A percentile compares a stretch with the other conserved stretches of the same genome.
Evolutionary conservation across 2,329 filamentous ascomycete genomes (phyloP).

Genomic region (Chaetothyriales sp.): DNA sequence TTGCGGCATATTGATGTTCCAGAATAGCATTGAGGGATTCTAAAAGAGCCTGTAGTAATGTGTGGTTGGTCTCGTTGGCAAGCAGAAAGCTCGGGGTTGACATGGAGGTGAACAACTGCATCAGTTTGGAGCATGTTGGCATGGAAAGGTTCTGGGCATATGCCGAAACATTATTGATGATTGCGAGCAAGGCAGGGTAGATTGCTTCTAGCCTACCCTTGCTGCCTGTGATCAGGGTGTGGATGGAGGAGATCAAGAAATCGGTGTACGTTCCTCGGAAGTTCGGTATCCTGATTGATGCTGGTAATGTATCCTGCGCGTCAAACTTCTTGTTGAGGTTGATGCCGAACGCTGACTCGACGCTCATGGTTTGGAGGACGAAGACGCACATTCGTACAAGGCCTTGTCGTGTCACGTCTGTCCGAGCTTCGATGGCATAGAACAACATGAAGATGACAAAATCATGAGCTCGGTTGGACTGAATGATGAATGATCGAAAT

Average conservation of each 20-base stretch:
- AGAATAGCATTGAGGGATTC: conserved; percentile 81
- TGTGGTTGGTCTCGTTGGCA: conserved; percentile 81
- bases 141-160: conserved; percentile 64
- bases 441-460: conserved; percentile 83
- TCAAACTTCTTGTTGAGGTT: conserved; percentile 82
- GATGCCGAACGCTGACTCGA: conserved; percentile 77
- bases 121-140: conserved; percentile 60
- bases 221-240: conserved; percentile 76
- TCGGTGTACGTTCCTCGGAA: conserved; percentile 88
- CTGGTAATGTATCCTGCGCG: conserved; percentile 72
- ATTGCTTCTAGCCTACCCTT: conserved; percentile 82
- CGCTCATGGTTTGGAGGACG: conserved; percentile 82
- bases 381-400: conserved; percentile 97
- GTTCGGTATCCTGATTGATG: conserved; percentile 62
- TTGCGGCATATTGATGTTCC: conserved; percentile 65
- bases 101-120: conserved; percentile 84
- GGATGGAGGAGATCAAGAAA: conserved; percentile 88
- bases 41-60: conserved; percentile 62
- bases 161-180: conserved; percentile 84
- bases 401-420: conserved; percentile 75
- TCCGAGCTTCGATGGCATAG: conserved; percentile 80
- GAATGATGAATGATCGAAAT: conserved; percentile 91
- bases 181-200: conserved; percentile 78
- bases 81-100: conserved; percentile 83
- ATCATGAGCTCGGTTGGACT: conserved; percentile 83